phyloP scores from a whole-genome alignment of 306 rosid genomes.

The Herpetospermum pedunculosum region DNA sequence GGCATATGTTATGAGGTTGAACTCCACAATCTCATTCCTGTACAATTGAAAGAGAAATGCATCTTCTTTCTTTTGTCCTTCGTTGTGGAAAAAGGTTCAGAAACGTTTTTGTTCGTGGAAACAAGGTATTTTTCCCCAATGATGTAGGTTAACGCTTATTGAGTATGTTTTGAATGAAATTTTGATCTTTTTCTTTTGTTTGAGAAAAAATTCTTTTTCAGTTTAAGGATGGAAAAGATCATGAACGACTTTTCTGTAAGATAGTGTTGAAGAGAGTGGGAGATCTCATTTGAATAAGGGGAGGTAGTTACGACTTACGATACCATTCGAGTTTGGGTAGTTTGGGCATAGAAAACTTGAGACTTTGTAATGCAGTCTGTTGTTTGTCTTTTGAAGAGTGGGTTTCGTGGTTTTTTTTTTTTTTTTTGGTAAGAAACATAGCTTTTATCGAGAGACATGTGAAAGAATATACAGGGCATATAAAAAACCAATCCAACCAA shows the following conservation, averaged over 20 bases:
- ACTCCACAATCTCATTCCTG: not conserved
- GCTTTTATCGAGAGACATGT: too few relatives aligned
- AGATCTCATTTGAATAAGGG: not conserved
- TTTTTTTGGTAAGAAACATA: too few relatives aligned
- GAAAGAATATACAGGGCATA: too few relatives aligned
- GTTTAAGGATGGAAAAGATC: not conserved
- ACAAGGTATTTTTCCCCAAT: not conserved
- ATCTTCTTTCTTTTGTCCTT: not conserved
- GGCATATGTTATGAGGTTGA: not conserved
- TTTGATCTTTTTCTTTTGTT: not conserved
- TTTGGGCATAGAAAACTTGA: not conserved
- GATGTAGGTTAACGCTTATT: not conserved
- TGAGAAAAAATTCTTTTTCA: not conserved
- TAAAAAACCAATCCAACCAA: too few relatives aligned
- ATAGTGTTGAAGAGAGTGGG: not conserved
- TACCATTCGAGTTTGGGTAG: not conserved
- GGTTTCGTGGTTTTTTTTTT: too few relatives aligned
- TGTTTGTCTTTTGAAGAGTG: too few relatives aligned
- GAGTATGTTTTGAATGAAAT: not conserved
- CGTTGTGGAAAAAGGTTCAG: not conserved
- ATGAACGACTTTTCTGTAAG: not conserved
- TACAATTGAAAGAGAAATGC: not conserved
- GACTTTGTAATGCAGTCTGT: not conserved
- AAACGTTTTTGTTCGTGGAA: not conserved
- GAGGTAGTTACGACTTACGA: too few relatives aligned